These are phyloP conservation scores for Periconia sp. DNA, from an alignment of 2,329 filamentous ascomycete genomes.

Conservation along the genomic window DNA sequence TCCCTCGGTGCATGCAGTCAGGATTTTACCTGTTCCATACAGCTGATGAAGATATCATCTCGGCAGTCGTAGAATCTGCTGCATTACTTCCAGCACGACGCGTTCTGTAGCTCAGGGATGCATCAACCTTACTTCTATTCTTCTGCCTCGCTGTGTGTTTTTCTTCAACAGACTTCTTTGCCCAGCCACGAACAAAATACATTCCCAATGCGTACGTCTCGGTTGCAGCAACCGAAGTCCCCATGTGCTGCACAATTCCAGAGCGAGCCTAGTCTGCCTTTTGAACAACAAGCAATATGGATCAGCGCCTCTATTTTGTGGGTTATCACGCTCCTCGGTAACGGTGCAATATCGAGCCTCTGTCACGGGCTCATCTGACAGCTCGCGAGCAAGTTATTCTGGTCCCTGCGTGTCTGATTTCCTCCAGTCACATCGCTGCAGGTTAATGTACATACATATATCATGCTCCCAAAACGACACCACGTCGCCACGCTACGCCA, in stretches of 20 bases:
- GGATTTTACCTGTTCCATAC: too few relatives aligned
- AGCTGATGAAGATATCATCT: too few relatives aligned
- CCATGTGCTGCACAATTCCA: neutral
- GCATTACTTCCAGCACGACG: too few relatives aligned
- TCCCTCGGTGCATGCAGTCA: too few relatives aligned
- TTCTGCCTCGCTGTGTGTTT: too few relatives aligned
- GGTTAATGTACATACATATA: constrained; percentile 3
- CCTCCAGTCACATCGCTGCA: constrained; percentile 13
- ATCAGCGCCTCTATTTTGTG: neutral
- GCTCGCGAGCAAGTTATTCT: neutral
- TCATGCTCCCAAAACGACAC: neutral
- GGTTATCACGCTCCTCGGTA: neutral
- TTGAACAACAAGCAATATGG: neutral
- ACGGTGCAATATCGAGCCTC: neutral
- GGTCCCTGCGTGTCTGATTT: constrained; percentile 1
- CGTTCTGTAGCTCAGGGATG: too few relatives aligned
- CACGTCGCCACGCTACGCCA: constrained; percentile 7
- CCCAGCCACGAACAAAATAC: neutral
- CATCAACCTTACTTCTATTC: too few relatives aligned
- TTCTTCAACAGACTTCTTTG: neutral
- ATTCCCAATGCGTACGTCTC: neutral
- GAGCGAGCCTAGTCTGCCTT: neutral
- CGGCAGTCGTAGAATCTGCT: too few relatives aligned
- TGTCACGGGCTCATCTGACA: neutral
- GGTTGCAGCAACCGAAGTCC: neutral